These are phyloP conservation scores for Casaregolazyma suthepensis DNA, from an alignment of 1,139 yeast genomes.

Conservation along the genomic window DNA sequence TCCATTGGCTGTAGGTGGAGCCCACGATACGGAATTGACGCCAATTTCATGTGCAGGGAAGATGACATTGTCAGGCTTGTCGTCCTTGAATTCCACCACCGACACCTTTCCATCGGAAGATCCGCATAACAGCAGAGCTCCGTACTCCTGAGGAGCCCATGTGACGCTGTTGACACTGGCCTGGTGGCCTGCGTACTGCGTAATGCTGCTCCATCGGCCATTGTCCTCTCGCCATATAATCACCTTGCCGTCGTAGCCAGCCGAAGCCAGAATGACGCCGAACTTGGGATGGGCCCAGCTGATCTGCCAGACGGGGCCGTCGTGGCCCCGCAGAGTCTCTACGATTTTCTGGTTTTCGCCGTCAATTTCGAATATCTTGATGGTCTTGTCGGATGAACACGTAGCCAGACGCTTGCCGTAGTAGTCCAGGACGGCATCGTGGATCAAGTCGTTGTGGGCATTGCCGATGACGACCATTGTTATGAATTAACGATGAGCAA, in stretches of 20 bases:
- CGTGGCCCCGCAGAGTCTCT: constrained; percentile 83
- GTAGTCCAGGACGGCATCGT: constrained; percentile 94
- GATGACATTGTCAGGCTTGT: constrained; percentile 58
- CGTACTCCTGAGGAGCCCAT: constrained; percentile 98
- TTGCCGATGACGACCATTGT: constrained; percentile 31
- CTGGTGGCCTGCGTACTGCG: constrained; percentile 81
- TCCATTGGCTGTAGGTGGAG: constrained; percentile 53
- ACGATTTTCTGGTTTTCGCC: constrained; percentile 65
- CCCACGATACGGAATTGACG: constrained; percentile 94
- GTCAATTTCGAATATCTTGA: constrained; percentile 86
- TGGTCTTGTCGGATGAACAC: constrained; percentile 89
- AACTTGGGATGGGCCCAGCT: constrained; percentile 99
- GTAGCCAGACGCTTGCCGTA: constrained; percentile 95
- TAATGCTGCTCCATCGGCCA: constrained; percentile 82
- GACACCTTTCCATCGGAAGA: constrained; percentile 93
- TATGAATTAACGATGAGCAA: too few relatives aligned
- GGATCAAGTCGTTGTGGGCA: constrained; percentile 67
- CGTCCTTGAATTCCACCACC: constrained; percentile 85
- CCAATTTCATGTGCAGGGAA: constrained; percentile 89
- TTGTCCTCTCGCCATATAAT: constrained; percentile 93
- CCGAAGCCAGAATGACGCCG: constrained; percentile 89
- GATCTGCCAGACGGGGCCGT: constrained; percentile 99
- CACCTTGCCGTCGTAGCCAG: constrained; percentile 93
- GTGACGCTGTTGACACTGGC: constrained; percentile 91
- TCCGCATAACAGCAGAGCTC: constrained; percentile 83